Base-by-base conservation (phyloP, 164 flowering plant genomes). In the Macadamia tetraphylla region DNA sequence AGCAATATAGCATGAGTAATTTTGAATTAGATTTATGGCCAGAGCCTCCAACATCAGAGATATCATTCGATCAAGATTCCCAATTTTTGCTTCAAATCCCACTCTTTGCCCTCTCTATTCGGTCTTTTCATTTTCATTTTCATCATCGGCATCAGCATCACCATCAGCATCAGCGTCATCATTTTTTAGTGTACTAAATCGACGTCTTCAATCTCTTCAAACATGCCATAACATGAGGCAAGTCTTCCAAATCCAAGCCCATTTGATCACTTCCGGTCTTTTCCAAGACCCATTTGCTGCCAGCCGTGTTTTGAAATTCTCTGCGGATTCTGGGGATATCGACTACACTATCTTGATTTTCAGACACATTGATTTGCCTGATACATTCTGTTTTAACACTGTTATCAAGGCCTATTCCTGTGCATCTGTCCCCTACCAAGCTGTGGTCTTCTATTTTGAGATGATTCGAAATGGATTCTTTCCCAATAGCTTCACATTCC, bases 191-290 rank as follows among this genome's bases (percentile, higher is more conserved):
- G 40, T 35, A 35, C 40, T 5, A 5, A 52, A 67, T 65, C 63
- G 71, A 35, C 43, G 56, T 32, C 67, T 74, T 42, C n/a, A 56
- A 3, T 73, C 79, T 62, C 73, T 82, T 29, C 42, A 74, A 35
- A 48, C 71, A 67, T 84, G 86, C 64, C 70, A 40, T 12, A 78
- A 17, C 74, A 35, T 68, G 48, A 71, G 58, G 40, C 84, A 87
- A 0, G 65, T 88, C 66, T 66, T 43, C 30, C 88, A 90, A 75
- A 77, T 88, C 76, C 91, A 88, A 43, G 79, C 90, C 73, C 87
- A 75, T 9, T 68, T 84, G 43, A 81, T 84, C 70, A 68, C 79
- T 17, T 79, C 83, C 0, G 86, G 87, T 43, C 78, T 79, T 52
- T 75, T 81, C 57, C 68, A 70, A 68, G 56, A 78, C 73, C 81